Percentiles rank a stretch among this genome's conserved stretches.
phyloP scores from a whole-genome alignment of 306 rosid species.

The Inga laurina region DNA sequence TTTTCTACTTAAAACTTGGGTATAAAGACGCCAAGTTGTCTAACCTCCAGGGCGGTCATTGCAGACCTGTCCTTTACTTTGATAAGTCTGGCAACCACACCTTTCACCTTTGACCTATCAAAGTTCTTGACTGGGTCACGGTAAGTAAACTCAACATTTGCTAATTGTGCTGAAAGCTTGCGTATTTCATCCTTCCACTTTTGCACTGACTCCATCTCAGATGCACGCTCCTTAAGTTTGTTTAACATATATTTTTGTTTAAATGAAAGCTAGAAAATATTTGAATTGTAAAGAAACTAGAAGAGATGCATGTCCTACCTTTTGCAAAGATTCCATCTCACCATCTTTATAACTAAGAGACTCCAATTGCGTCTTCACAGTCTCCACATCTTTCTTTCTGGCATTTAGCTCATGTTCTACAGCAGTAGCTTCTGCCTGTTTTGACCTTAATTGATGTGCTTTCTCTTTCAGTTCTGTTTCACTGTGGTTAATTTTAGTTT shows the following conservation, averaged over 20 bases:
- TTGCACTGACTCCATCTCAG: constrained; percentile 72
- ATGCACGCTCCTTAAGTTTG: constrained; percentile 64
- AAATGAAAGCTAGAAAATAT: constrained; percentile 10
- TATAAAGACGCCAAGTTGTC: constrained; percentile 18
- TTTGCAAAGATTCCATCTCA: constrained; percentile 85
- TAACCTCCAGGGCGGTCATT: constrained; percentile 95
- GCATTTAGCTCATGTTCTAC: constrained; percentile 73
- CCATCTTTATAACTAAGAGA: constrained; percentile 80
- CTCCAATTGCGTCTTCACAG: constrained; percentile 57
- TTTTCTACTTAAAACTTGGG: constrained; percentile 15
- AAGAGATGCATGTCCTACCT: constrained; percentile 49
- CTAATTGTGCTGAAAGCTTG: constrained; percentile 71
- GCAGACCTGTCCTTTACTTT: constrained; percentile 82
- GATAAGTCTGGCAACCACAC: constrained; percentile 91
- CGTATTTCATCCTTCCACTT: constrained; percentile 86
- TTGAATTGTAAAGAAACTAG: constrained; percentile 30
- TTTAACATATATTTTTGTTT: constrained; percentile 25
- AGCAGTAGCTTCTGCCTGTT: constrained; percentile 80
- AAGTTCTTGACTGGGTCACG: constrained; percentile 81
- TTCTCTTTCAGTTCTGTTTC: constrained; percentile 86
- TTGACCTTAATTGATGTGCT: constrained; percentile 66
- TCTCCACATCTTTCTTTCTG: constrained; percentile 65
- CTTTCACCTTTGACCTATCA: constrained; percentile 93
- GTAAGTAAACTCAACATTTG: constrained; percentile 73
- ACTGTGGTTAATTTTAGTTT: constrained; percentile 80